A percentile compares a stretch with the other conserved stretches of the same genome.
Conservation (phyloP, 1,139 yeast species). For the Suhomyces chickasaworum region DNA sequence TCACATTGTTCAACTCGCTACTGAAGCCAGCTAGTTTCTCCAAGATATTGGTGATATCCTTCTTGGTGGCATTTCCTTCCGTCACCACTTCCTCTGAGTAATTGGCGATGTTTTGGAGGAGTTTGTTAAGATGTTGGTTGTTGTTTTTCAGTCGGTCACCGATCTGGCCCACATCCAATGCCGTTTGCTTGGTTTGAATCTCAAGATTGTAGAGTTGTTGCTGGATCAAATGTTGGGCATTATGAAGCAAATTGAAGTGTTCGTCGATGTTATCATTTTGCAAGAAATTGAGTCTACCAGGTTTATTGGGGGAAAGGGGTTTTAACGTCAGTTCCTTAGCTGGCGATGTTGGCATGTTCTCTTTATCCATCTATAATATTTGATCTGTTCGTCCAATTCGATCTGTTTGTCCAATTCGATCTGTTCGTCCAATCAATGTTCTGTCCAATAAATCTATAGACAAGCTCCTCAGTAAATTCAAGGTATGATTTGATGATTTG, state of each 20-base stretch:
- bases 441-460: too few species aligned
- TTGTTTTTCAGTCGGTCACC: slow-evolving; percentile 46
- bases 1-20: not conserved
- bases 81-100: slow-evolving; percentile 40
- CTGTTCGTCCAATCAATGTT: too few species aligned
- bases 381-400: too few species aligned
- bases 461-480: too few species aligned
- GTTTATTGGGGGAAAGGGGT: slow-evolving; percentile 33
- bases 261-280: slow-evolving; percentile 36
- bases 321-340: slow-evolving; percentile 17
- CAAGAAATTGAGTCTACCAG: slow-evolving; percentile 32
- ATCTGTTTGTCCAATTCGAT: too few species aligned
- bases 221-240: slow-evolving; percentile 31
- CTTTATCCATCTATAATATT: slow-evolving; percentile 10
- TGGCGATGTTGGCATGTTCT: slow-evolving; percentile 14
- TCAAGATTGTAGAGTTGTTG: slow-evolving; percentile 37
- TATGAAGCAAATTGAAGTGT: slow-evolving; percentile 33
- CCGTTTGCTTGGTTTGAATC: slow-evolving; percentile 36
- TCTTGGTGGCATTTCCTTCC: slow-evolving; percentile 41
- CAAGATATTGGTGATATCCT: slow-evolving; percentile 30
- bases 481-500: too few species aligned
- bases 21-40: slow-evolving; percentile 16
- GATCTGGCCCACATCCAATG: slow-evolving; percentile 40
- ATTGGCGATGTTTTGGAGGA: slow-evolving; percentile 35
- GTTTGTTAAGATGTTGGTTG: slow-evolving; percentile 39